Conservation (phyloP, 2,329 filamentous ascomycete species). For the Phoma sp. region DNA sequence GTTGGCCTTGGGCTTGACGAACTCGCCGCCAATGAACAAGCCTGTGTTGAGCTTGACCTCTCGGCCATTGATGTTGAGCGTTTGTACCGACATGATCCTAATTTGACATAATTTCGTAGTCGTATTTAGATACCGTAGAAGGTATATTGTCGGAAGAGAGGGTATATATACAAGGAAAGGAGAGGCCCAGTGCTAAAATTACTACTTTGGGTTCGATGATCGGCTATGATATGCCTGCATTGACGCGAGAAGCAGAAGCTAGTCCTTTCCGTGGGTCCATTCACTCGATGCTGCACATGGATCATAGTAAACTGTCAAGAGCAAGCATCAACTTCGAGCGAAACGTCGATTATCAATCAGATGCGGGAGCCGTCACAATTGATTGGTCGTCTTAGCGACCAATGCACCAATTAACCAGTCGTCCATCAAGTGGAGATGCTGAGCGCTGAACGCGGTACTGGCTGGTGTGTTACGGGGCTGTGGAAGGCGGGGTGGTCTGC, state of each 20-base stretch:
- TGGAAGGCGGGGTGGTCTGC: background rate
- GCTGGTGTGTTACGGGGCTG: conserved; percentile 9
- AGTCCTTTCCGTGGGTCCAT: background rate
- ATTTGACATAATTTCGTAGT: background rate
- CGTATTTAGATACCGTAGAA: background rate
- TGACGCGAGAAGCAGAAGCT: background rate
- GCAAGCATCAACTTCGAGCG: background rate
- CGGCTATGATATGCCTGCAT: conserved; percentile 7
- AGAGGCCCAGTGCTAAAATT: background rate
- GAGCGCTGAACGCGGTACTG: conserved; percentile 7
- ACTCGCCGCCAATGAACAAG: conserved; percentile 56
- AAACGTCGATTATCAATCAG: background rate
- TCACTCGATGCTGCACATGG: background rate
- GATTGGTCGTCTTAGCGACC: background rate
- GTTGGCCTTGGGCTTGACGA: conserved; percentile 42
- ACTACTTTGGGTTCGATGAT: background rate
- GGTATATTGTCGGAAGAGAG: background rate
- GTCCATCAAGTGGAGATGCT: background rate
- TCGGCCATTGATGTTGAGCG: conserved; percentile 16
- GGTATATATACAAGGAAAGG: conserved; percentile 5
- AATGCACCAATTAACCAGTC: background rate
- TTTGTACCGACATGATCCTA: conserved; percentile 10
- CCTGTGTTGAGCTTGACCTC: conserved; percentile 37
- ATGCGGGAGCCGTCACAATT: background rate
- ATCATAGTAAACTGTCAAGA: background rate